Evolutionary conservation across 805 yeast genomes (phyloP).

Genomic region (Saturnispora silvae): DNA sequence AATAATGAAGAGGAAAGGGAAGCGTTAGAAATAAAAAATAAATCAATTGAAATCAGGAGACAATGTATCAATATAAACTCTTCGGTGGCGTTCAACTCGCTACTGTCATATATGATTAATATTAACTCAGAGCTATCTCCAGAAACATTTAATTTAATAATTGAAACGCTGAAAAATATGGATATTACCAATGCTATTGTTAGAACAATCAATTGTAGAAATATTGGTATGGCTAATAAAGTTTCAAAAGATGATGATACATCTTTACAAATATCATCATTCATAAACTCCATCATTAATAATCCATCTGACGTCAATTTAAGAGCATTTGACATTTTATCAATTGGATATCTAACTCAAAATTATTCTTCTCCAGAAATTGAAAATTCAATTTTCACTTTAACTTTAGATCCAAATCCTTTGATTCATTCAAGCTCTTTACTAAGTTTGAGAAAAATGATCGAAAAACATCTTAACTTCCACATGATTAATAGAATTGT

Average conservation of each 20-base stretch:
- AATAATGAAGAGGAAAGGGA: slow-evolving; percentile 10
- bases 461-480: slow-evolving; percentile 27
- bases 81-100: slow-evolving; percentile 52
- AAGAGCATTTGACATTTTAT: slow-evolving; percentile 47
- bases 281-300: slow-evolving; percentile 58
- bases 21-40: slow-evolving; percentile 5
- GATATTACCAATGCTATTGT: slow-evolving; percentile 16
- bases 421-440: slow-evolving; percentile 67
- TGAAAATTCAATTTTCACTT: slow-evolving; percentile 45
- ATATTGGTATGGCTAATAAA: slow-evolving; percentile 24
- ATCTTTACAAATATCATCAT: slow-evolving; percentile 36
- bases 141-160: slow-evolving; percentile 16
- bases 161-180: slow-evolving; percentile 22
- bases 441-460: slow-evolving; percentile 42
- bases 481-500: slow-evolving; percentile 35
- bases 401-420: slow-evolving; percentile 77
- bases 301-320: slow-evolving; percentile 46
- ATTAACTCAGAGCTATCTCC: slow-evolving; percentile 15
- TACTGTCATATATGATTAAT: slow-evolving; percentile 23
- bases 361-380: slow-evolving; percentile 28
- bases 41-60: slow-evolving; percentile 18
- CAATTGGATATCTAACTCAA: slow-evolving; percentile 27
- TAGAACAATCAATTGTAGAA: slow-evolving; percentile 23
- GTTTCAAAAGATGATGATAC: slow-evolving; percentile 16
- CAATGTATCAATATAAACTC: slow-evolving; percentile 51